Evolutionary conservation across 1,284 basidiomycete species (phyloP).

Genomic region (Laetiporus sulphureus): DNA sequence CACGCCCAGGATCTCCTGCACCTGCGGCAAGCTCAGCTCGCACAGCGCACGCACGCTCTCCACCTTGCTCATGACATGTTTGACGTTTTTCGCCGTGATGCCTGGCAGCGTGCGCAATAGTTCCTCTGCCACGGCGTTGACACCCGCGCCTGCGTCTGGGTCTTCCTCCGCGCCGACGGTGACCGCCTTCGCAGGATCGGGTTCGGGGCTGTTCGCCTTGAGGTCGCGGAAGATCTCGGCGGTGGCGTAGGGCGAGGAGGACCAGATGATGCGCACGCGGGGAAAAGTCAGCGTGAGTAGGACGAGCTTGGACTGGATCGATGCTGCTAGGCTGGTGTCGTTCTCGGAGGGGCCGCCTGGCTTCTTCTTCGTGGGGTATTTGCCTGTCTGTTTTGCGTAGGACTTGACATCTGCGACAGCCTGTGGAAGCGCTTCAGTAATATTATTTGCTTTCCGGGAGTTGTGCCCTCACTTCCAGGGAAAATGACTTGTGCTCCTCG

Average conservation of each 20-base stretch:
- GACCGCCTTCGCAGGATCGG: slow-evolving; percentile 72
- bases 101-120: slow-evolving; percentile 71
- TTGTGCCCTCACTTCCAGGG: slow-evolving; percentile 56
- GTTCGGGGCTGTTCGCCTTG: slow-evolving; percentile 81
- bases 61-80: slow-evolving; percentile 80
- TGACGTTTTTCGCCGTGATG: slow-evolving; percentile 79
- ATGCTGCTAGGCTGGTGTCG: slow-evolving; percentile 33
- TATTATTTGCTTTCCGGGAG: neutral
- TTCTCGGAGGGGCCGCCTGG: slow-evolving; percentile 32
- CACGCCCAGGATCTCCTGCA: slow-evolving; percentile 76
- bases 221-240: slow-evolving; percentile 92
- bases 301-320: slow-evolving; percentile 86
- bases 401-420: slow-evolving; percentile 55
- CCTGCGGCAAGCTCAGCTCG: slow-evolving; percentile 50
- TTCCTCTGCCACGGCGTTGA: slow-evolving; percentile 74
- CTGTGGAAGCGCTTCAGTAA: slow-evolving; percentile 24
- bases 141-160: slow-evolving; percentile 52
- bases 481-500: slow-evolving; percentile 94
- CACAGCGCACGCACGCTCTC: slow-evolving; percentile 74
- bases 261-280: slow-evolving; percentile 92
- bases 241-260: slow-evolving; percentile 89
- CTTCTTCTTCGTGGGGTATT: slow-evolving; percentile 50
- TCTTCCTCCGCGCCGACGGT: slow-evolving; percentile 77
- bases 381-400: slow-evolving; percentile 49
- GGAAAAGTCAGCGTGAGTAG: slow-evolving; percentile 89